Evolutionary conservation across 2,329 filamentous ascomycete genomes (phyloP).

Genomic region (Trichoderma sp.): DNA sequence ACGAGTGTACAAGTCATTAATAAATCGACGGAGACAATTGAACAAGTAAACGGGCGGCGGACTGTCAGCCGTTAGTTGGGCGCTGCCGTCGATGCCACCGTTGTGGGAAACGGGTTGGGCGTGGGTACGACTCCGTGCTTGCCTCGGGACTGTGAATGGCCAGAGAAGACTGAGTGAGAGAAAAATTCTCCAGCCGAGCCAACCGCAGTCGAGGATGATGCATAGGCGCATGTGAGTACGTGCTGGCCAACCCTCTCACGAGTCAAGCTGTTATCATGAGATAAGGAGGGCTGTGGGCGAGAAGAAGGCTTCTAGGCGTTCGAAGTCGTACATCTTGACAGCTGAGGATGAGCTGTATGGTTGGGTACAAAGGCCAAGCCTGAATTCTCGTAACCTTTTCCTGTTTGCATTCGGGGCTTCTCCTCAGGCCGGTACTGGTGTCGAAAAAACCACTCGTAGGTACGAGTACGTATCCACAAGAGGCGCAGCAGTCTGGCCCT

Average conservation of each 20-base stretch:
- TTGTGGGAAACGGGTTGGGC: constrained; percentile 1
- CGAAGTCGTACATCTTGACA: background rate
- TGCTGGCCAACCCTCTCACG: background rate
- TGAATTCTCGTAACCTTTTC: constrained; percentile 6
- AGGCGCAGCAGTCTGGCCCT: background rate
- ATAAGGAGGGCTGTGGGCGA: background rate
- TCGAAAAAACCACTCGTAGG: background rate
- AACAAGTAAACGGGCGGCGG: background rate
- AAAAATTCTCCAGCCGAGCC: constrained; percentile 14
- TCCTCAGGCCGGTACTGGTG: background rate
- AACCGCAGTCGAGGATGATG: constrained; percentile 2
- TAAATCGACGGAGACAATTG: background rate
- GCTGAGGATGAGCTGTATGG: background rate
- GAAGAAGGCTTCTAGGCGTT: background rate
- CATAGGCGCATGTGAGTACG: background rate
- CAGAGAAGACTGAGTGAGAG: background rate
- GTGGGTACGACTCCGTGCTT: background rate
- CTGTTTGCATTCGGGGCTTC: background rate
- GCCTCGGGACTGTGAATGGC: background rate
- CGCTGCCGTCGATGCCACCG: constrained; percentile 7
- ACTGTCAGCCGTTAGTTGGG: constrained; percentile 3
- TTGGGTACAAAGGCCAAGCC: constrained; percentile 5
- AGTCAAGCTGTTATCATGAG: constrained; percentile 6
- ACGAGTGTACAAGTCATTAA: constrained; percentile 2
- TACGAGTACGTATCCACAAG: constrained; percentile 4